Percentiles rank a stretch among this genome's conserved stretches.
phyloP scores from a whole-genome alignment of 768 basidiomycete genomes.

The Ephemerocybe angulata region DNA sequence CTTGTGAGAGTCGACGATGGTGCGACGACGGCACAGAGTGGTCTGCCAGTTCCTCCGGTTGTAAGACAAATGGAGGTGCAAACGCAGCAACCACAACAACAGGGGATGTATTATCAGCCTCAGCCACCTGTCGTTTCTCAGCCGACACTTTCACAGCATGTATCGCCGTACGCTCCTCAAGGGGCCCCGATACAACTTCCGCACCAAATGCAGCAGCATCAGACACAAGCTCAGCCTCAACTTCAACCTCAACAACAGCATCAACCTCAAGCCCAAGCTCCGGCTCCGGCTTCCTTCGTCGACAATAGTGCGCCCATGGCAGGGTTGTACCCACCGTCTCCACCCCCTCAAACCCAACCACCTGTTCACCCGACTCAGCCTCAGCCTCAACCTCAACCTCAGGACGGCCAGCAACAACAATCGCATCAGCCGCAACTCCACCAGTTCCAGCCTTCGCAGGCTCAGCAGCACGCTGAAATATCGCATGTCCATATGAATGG shows the following conservation, averaged over 20 bases:
- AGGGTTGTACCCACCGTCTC: not conserved
- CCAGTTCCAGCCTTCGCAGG: constrained; percentile 1
- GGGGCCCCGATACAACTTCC: too few species aligned
- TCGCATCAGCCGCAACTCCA: not conserved
- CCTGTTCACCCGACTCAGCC: not conserved
- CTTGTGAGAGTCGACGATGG: constrained; percentile 47
- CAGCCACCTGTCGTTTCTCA: not conserved
- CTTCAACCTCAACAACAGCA: not conserved
- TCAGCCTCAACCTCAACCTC: not conserved
- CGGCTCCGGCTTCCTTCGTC: not conserved
- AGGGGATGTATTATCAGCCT: not conserved
- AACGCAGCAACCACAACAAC: not conserved
- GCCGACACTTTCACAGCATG: too few species aligned
- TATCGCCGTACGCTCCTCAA: too few species aligned
- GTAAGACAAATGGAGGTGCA: not conserved
- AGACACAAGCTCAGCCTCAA: not conserved
- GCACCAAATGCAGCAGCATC: constrained; percentile 8
- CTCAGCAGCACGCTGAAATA: too few species aligned
- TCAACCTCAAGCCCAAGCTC: not conserved
- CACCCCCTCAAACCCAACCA: not conserved
- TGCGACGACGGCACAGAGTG: constrained; percentile 2
- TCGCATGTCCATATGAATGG: too few species aligned
- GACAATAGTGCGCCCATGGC: not conserved
- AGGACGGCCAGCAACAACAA: too few species aligned
- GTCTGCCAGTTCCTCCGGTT: not conserved